Evolutionary conservation across 352 stramenopile genomes (phyloP).

Genomic region (Pilasporangium apinafurcum): DNA sequence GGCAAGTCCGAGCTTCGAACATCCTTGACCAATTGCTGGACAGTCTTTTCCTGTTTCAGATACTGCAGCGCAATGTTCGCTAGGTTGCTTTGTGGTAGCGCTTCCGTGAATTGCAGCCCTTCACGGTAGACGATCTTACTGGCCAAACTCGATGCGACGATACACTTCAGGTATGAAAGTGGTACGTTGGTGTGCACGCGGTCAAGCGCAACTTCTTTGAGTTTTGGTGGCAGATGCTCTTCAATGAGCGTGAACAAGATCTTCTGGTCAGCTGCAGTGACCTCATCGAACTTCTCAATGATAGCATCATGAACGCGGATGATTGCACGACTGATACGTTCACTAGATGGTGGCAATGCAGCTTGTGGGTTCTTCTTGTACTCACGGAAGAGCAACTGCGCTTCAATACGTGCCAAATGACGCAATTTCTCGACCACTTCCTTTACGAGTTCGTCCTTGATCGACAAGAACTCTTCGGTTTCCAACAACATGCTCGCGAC

Average conservation of each 20-base stretch:
- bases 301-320: conserved; percentile 95
- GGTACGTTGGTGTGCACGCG: conserved; percentile 91
- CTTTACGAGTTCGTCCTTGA: conserved; percentile 92
- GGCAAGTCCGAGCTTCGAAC: conserved; percentile 40
- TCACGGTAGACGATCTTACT: conserved; percentile 99
- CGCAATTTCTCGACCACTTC: conserved; percentile 95
- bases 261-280: conserved; percentile 78
- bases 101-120: conserved; percentile 93
- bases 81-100: conserved; percentile 88
- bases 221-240: conserved; percentile 91
- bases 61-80: conserved; percentile 91
- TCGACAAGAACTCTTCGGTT: conserved; percentile 94
- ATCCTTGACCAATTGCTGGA: conserved; percentile 79
- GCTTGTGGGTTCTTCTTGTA: conserved; percentile 87
- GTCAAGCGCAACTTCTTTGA: conserved; percentile 92
- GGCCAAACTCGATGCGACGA: conserved; percentile 93
- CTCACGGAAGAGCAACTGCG: conserved; percentile 97
- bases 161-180: conserved; percentile 95
- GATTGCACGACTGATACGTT: conserved; percentile 95
- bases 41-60: conserved; percentile 93
- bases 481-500: conserved; percentile 93
- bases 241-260: conserved; percentile 82
- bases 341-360: conserved; percentile 88
- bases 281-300: conserved; percentile 87
- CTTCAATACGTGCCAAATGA: conserved; percentile 90